These are phyloP conservation scores for Calonectria pteridis DNA, from an alignment of 2,329 filamentous ascomycete species.

Conservation along the genomic window DNA sequence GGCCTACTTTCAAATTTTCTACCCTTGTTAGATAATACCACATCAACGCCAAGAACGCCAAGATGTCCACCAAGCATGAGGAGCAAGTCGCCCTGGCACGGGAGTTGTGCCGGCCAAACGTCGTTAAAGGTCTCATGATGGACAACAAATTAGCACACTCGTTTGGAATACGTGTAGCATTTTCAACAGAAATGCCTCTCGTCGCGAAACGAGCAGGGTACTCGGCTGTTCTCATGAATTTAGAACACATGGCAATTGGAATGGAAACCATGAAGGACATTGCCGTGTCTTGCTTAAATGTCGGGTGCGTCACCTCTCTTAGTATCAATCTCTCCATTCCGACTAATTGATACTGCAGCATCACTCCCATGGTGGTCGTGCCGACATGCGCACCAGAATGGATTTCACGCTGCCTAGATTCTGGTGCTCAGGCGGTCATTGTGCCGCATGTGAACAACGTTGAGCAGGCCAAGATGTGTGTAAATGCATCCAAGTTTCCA, in stretches of 20 bases:
- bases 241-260: not conserved
- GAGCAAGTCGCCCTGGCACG: not conserved
- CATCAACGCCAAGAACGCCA: not conserved
- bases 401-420: not conserved
- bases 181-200: not conserved
- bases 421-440: not conserved
- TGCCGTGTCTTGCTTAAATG: not conserved
- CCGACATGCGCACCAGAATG: not conserved
- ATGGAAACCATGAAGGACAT: conserved; percentile 1
- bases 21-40: too few relatives aligned
- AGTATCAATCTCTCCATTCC: too few relatives aligned
- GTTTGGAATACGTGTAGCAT: not conserved
- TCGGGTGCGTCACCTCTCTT: not conserved
- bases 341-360: not conserved
- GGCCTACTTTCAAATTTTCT: not conserved
- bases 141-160: not conserved
- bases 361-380: not conserved
- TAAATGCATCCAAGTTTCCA: not conserved
- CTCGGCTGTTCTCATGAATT: not conserved
- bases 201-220: not conserved
- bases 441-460: not conserved
- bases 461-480: not conserved
- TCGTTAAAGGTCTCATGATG: not conserved
- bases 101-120: not conserved
- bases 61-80: not conserved